These are phyloP conservation scores for Aspergillus sp. DNA, from an alignment of 2,329 filamentous ascomycete species.

Conservation along the genomic window DNA sequence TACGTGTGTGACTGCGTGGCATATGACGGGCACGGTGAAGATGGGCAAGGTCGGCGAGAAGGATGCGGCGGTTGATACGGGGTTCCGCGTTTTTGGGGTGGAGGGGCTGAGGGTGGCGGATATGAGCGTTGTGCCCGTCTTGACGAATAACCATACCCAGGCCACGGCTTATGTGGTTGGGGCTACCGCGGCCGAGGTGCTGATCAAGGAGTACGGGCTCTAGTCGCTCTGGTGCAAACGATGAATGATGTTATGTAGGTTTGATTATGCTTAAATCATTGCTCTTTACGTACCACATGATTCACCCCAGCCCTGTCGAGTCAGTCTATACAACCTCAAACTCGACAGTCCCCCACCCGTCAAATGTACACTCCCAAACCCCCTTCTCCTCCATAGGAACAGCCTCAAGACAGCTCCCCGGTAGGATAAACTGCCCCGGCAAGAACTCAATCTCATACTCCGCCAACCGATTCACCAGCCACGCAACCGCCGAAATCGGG, in stretches of 20 bases:
- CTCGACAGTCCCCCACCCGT: slow-evolving; percentile 25
- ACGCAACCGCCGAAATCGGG: slow-evolving; percentile 22
- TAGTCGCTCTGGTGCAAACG: not conserved
- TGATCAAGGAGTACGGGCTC: slow-evolving; percentile 52
- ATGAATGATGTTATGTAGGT: no score
- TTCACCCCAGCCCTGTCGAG: no score
- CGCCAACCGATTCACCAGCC: slow-evolving; percentile 22
- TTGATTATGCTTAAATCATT: no score
- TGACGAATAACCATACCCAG: slow-evolving; percentile 57
- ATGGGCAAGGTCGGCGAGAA: slow-evolving; percentile 57
- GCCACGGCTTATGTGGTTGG: slow-evolving; percentile 60
- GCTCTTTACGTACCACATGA: no score
- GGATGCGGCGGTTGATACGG: slow-evolving; percentile 54
- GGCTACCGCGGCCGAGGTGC: slow-evolving; percentile 56
- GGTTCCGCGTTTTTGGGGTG: slow-evolving; percentile 45
- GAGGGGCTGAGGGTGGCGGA: slow-evolving; percentile 47
- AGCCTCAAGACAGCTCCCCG: slow-evolving; percentile 25
- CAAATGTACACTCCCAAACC: slow-evolving; percentile 23
- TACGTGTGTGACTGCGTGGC: slow-evolving; percentile 55
- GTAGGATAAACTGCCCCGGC: slow-evolving; percentile 23
- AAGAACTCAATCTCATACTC: slow-evolving; percentile 24
- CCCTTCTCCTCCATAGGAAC: slow-evolving; percentile 20
- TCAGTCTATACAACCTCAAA: slow-evolving; percentile 24
- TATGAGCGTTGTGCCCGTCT: slow-evolving; percentile 49
- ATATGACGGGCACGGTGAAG: slow-evolving; percentile 61